phyloP scores from a whole-genome alignment of 1,284 basidiomycete species.

The Golubevia pallescens region DNA sequence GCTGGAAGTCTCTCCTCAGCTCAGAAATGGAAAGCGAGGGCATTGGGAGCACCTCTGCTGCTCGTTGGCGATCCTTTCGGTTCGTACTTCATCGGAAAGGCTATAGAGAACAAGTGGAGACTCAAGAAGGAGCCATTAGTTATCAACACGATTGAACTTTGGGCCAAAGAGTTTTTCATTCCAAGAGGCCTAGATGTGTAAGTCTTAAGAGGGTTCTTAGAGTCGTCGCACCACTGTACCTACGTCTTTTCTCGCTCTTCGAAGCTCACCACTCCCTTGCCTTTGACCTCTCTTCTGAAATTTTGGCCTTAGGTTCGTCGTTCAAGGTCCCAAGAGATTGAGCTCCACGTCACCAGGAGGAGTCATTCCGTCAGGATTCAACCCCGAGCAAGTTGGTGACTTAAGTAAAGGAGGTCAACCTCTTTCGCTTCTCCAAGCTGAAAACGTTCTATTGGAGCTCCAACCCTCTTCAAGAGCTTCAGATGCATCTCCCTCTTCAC shows the following conservation, averaged over 20 bases:
- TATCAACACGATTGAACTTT: slow-evolving; percentile 17
- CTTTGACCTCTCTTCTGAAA: neutral
- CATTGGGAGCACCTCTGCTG: slow-evolving; percentile 15
- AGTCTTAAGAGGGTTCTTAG: too few species aligned
- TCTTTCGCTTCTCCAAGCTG: too few species aligned
- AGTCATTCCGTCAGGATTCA: too few species aligned
- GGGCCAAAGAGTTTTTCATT: slow-evolving; percentile 18
- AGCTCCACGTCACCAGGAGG: too few species aligned
- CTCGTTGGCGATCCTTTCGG: slow-evolving; percentile 14
- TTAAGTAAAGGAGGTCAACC: too few species aligned
- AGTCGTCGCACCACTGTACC: slow-evolving; percentile 11
- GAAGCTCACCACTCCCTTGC: neutral
- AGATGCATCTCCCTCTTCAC: too few species aligned
- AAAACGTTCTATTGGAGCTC: too few species aligned
- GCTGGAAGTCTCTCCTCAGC: slow-evolving; percentile 14
- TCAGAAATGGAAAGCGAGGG: slow-evolving; percentile 12
- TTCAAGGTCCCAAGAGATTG: neutral
- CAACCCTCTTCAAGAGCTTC: too few species aligned
- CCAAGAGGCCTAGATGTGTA: slow-evolving; percentile 20
- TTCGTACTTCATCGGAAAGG: slow-evolving; percentile 19
- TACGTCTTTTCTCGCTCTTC: neutral
- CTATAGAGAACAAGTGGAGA: slow-evolving; percentile 21
- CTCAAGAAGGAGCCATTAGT: slow-evolving; percentile 16
- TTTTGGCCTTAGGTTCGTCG: neutral
- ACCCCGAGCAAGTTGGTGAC: too few species aligned